Evolutionary conservation across 2,329 filamentous ascomycete genomes (phyloP).

Genomic region (Botryotinia calthae): DNA sequence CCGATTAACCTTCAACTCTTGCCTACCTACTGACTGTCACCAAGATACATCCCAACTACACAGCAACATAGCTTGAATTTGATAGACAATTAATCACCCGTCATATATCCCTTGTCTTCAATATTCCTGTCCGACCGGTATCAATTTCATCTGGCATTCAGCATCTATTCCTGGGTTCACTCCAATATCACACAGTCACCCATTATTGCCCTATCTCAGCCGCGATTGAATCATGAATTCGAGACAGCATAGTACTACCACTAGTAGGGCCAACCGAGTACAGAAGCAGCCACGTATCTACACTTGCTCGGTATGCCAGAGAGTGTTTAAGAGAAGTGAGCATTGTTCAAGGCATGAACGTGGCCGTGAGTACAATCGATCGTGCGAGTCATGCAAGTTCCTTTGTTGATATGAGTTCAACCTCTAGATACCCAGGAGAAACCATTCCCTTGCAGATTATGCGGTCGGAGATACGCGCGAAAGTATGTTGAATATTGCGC

Average conservation of each 20-base stretch:
- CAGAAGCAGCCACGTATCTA: constrained; percentile 20
- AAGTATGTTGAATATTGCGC: constrained; percentile 18
- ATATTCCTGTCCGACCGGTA: not conserved
- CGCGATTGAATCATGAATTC: constrained; percentile 19
- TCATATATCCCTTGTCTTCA: not conserved
- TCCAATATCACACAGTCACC: not conserved
- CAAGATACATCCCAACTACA: not conserved
- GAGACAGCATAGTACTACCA: constrained; percentile 17
- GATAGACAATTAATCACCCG: not conserved
- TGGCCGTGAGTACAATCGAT: constrained; percentile 19
- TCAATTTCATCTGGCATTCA: not conserved
- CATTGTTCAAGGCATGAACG: constrained; percentile 22
- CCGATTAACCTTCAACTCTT: not conserved
- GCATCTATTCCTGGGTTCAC: too few species aligned
- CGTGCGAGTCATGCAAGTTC: not conserved
- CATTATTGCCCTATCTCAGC: not conserved
- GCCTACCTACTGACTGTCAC: not conserved
- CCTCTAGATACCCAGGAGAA: constrained; percentile 21
- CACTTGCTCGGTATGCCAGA: constrained; percentile 19
- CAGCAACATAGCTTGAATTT: not conserved
- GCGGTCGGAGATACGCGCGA: constrained; percentile 21
- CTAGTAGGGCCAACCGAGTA: constrained; percentile 11
- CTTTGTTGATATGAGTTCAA: constrained; percentile 11
- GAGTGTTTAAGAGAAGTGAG: constrained; percentile 20
- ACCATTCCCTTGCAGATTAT: constrained; percentile 20